Percentiles rank a stretch among this genome's conserved stretches.
Evolutionary conservation across 805 yeast genomes (phyloP).

Genomic region (Kodamaea sagamina): DNA sequence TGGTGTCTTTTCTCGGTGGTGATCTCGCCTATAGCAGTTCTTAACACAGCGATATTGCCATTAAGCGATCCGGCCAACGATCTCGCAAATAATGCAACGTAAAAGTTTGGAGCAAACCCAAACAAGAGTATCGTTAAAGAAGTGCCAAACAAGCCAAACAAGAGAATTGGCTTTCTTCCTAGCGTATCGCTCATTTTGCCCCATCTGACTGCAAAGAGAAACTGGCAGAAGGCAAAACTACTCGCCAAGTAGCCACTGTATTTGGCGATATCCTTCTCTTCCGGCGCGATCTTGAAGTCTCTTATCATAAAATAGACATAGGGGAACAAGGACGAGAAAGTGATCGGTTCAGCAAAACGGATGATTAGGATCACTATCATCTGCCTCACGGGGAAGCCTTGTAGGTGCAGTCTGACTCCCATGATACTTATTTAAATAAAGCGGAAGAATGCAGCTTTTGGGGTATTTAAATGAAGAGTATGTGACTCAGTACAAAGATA

Average conservation of each 20-base stretch:
- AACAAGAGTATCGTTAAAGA: slow-evolving; percentile 46
- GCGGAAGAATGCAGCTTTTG: background rate
- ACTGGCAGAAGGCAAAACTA: slow-evolving; percentile 60
- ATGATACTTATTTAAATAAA: background rate
- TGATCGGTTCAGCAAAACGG: slow-evolving; percentile 61
- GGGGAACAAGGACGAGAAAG: slow-evolving; percentile 65
- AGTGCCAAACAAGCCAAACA: slow-evolving; percentile 56
- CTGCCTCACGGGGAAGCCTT: slow-evolving; percentile 59
- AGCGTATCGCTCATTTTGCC: slow-evolving; percentile 54
- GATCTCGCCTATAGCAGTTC: slow-evolving; percentile 63
- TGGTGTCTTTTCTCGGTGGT: slow-evolving; percentile 59
- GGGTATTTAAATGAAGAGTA: background rate
- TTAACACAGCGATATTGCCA: slow-evolving; percentile 63
- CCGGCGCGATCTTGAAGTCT: slow-evolving; percentile 51
- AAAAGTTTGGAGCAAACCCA: slow-evolving; percentile 57
- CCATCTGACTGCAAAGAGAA: slow-evolving; percentile 61
- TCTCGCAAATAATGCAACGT: slow-evolving; percentile 55
- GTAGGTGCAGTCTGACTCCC: slow-evolving; percentile 8
- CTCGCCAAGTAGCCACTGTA: slow-evolving; percentile 66
- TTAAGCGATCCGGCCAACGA: slow-evolving; percentile 57
- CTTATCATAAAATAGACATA: slow-evolving; percentile 64
- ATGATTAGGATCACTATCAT: slow-evolving; percentile 41
- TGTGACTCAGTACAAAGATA: background rate
- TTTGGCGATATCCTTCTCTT: slow-evolving; percentile 53
- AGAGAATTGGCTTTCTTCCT: slow-evolving; percentile 57